Evolutionary conservation across 2,329 filamentous ascomycete species (phyloP), one percentile per base, ranked within the genome.

Genomic region (Myriangium duriaei): DNA sequence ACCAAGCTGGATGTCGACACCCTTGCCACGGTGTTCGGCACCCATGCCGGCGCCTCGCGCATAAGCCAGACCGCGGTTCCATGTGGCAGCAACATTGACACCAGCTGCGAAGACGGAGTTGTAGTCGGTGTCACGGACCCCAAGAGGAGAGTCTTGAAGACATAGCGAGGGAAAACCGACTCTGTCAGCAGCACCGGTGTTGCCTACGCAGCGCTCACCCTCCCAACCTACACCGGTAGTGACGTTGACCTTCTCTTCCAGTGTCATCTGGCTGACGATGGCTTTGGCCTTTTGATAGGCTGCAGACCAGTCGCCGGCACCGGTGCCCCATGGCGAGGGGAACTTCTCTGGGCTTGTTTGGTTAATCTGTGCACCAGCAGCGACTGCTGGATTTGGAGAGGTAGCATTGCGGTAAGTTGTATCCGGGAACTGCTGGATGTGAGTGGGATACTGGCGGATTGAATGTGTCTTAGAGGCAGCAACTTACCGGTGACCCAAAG

Each of bases 71-170:
- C 64, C 58, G 41, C 79, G 74, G 57, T 87, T 81, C 70, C 80
- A 94, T 0, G 85, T 83, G n/a, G 84, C 81, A 11, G 81, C 87
- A 18, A 82, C 72, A 4, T 82, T 86, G 48, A 86, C 68, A 33
- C 81, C 85, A 0, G 79, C 77, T 1, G 81, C 72, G 56, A 92
- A 94, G 1, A 79, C 86, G 24, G 82, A 88, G 52, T 76, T 76
- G 58, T 81, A 88, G 58, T 93, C 85, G 47, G 73, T 47, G 36
- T 49, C 50, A 2, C 51, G 47, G 26, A 57, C 49, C 10, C 53
- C 54, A 5, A 54, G 43, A 4, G 57, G 56, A 1, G 56, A 57
- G 33, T 61, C 58, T 15, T 57, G 53, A 2, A 60, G 43, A 35
- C 59, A 62, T 1, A 62, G 48, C 13, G 52, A 53, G 4, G 41